Evolutionary conservation across 495 filamentous ascomycete genomes (phyloP).

Genomic region (Aspergillus bridgeri): DNA sequence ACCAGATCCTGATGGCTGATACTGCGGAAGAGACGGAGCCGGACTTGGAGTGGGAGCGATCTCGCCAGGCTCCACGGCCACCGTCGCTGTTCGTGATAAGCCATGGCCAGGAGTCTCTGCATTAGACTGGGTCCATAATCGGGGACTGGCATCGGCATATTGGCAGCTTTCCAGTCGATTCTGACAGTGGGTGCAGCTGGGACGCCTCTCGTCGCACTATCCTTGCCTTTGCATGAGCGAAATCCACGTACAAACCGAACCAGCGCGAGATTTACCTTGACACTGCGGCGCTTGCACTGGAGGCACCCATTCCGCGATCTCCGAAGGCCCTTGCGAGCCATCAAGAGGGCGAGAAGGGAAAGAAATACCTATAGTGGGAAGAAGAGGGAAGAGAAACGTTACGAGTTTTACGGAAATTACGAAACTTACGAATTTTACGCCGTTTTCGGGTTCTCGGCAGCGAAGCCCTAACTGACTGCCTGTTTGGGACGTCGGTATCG

Average conservation of each 20-base stretch:
- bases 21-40: no score
- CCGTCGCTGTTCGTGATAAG: background rate
- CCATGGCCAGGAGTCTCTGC: background rate
- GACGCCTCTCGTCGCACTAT: constrained; percentile 4
- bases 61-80: background rate
- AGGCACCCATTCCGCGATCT: background rate
- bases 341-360: background rate
- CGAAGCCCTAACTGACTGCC: no score
- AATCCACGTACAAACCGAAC: background rate
- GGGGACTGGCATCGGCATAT: background rate
- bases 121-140: background rate
- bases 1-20: no score
- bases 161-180: background rate
- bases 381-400: no score
- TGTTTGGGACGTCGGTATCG: no score
- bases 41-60: background rate
- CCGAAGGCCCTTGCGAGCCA: background rate
- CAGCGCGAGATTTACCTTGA: background rate
- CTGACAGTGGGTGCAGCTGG: background rate
- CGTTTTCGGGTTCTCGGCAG: no score
- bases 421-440: no score
- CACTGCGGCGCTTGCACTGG: background rate
- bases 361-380: no score
- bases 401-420: no score
- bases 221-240: background rate